Evolutionary conservation across 1,139 yeast genomes (phyloP).

Genomic region (Diutina rugosa): DNA sequence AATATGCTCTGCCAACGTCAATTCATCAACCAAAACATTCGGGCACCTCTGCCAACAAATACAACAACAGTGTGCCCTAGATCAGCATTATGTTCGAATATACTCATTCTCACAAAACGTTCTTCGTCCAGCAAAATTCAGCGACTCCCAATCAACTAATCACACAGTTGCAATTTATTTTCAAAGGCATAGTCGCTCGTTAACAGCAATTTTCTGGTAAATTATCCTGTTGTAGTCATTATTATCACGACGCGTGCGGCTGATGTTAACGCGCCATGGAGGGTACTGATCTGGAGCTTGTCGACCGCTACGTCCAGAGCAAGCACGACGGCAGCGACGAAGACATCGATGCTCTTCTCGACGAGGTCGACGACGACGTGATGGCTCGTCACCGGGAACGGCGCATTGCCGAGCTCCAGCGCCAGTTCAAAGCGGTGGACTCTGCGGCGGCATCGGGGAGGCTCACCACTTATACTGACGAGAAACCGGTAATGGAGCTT

Average conservation of each 20-base stretch:
- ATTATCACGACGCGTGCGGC: background rate
- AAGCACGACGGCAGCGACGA: constrained; percentile 9
- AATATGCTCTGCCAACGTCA: no score
- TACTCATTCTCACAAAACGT: no score
- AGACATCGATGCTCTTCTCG: constrained; percentile 11
- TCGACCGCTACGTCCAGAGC: constrained; percentile 1
- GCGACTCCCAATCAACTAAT: no score
- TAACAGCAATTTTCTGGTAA: no score
- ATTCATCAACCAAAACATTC: no score
- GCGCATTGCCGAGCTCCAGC: constrained; percentile 32
- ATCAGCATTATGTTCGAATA: no score
- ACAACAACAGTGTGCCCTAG: no score
- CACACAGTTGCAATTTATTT: no score
- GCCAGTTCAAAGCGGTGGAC: constrained; percentile 30
- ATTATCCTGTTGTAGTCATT: no score
- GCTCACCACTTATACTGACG: constrained; percentile 24
- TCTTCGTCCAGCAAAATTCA: no score
- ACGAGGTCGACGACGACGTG: constrained; percentile 10
- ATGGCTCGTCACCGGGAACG: constrained; percentile 31
- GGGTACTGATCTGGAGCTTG: background rate
- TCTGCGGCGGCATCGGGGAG: constrained; percentile 15
- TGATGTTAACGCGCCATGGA: background rate
- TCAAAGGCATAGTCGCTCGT: no score
- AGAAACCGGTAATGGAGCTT: constrained; percentile 41
- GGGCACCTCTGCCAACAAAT: no score